phyloP scores from a whole-genome alignment of 2,329 filamentous ascomycete genomes.

The Penicillium expansum region DNA sequence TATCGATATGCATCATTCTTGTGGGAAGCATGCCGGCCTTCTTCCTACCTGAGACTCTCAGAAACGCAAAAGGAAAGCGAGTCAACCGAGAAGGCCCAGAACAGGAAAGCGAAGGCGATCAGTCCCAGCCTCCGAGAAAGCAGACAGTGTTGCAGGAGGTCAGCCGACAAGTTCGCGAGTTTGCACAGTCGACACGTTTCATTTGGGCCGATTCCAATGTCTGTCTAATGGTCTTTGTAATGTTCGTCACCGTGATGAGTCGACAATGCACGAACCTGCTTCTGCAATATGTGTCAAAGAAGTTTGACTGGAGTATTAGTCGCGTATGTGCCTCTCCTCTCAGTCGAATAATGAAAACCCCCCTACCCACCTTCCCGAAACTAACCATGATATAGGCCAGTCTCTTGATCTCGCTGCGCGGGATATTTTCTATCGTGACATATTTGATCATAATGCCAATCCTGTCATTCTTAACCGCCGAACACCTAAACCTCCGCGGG shows the following conservation, averaged over 20 bases:
- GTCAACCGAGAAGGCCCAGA: neutral
- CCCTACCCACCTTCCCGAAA: too few species aligned
- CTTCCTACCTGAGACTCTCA: slow-evolving; percentile 26
- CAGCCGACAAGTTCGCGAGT: slow-evolving; percentile 14
- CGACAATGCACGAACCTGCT: slow-evolving; percentile 24
- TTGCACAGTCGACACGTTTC: slow-evolving; percentile 23
- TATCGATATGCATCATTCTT: slow-evolving; percentile 15
- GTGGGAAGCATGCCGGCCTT: slow-evolving; percentile 8
- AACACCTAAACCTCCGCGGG: slow-evolving; percentile 20
- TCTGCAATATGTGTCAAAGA: slow-evolving; percentile 31
- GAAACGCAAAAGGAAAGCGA: slow-evolving; percentile 13
- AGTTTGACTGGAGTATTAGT: slow-evolving; percentile 31
- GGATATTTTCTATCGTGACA: slow-evolving; percentile 20
- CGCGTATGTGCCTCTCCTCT: slow-evolving; percentile 17
- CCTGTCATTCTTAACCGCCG: slow-evolving; percentile 15
- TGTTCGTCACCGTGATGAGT: slow-evolving; percentile 25
- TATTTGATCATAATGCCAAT: slow-evolving; percentile 26
- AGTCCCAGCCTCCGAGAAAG: slow-evolving; percentile 6
- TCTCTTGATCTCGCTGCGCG: slow-evolving; percentile 29
- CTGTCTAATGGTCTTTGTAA: slow-evolving; percentile 19
- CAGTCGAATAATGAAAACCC: neutral
- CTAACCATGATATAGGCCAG: slow-evolving; percentile 23
- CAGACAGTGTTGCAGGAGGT: slow-evolving; percentile 9
- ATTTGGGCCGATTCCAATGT: slow-evolving; percentile 26
- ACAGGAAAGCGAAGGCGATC: neutral